Conservation (phyloP, 495 filamentous ascomycete species). For the Pseudoneurospora amorphoporcata region DNA sequence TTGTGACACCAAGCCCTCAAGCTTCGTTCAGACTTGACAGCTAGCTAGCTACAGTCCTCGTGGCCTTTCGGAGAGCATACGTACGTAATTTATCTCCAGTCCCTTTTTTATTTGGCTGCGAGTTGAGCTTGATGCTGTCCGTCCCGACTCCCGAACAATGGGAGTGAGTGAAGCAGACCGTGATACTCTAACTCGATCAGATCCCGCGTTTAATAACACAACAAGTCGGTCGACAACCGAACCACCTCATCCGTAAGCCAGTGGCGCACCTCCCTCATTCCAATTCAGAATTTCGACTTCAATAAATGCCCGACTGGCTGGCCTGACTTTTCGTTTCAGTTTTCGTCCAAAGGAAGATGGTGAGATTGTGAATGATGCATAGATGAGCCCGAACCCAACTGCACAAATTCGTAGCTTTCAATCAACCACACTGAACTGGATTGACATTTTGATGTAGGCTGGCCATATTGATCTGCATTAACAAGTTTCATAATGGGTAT, state of each 20-base stretch:
- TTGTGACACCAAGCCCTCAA: neutral
- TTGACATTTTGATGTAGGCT: no score
- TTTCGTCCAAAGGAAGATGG: neutral
- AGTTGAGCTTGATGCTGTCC: neutral
- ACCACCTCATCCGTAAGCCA: neutral
- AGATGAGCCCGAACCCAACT: no score
- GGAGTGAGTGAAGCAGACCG: neutral
- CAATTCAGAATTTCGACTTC: neutral
- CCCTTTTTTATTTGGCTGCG: neutral
- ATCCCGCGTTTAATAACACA: neutral
- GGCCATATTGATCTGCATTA: neutral
- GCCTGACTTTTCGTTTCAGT: neutral
- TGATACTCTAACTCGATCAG: neutral
- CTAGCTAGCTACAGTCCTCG: neutral
- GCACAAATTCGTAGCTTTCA: no score
- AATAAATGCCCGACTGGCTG: neutral
- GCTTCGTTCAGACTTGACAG: neutral
- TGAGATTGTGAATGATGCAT: neutral
- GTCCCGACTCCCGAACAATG: neutral
- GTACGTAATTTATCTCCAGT: neutral
- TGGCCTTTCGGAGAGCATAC: neutral
- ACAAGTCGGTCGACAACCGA: neutral
- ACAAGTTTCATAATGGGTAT: neutral
- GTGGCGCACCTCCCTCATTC: neutral
- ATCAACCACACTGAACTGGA: no score